Evolutionary conservation across 176 grass and related monocot genomes (phyloP).

Genomic region (Otatea glauca): DNA sequence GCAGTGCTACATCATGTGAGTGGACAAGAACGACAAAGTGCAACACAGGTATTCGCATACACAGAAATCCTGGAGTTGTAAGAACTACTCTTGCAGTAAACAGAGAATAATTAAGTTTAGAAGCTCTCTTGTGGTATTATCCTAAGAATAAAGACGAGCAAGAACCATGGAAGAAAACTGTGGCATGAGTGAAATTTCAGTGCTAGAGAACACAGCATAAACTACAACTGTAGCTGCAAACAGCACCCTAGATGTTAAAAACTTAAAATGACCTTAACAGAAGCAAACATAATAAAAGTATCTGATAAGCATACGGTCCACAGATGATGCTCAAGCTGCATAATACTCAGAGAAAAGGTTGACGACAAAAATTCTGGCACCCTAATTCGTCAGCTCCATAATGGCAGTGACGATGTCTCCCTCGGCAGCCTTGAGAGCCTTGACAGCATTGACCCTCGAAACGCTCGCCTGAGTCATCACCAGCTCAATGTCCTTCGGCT

Average conservation of each 20-base stretch:
- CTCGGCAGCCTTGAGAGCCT: slow-evolving; percentile 54
- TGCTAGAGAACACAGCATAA: not conserved
- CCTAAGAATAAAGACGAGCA: not conserved
- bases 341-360: not conserved
- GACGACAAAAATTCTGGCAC: not conserved
- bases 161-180: not conserved
- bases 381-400: slow-evolving; percentile 70
- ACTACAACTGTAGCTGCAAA: not conserved
- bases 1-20: not conserved
- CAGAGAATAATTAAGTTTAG: not conserved
- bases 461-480: slow-evolving; percentile 72
- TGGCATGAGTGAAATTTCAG: not conserved
- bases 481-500: slow-evolving; percentile 68
- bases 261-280: not conserved
- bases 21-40: not conserved
- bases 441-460: slow-evolving; percentile 57
- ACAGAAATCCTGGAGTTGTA: not conserved
- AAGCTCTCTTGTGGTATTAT: not conserved
- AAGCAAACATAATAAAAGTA: not conserved
- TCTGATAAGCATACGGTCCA: not conserved
- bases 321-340: slow-evolving; percentile 15
- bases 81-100: not conserved
- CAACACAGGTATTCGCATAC: not conserved
- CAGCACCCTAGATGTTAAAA: not conserved
- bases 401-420: slow-evolving; percentile 78